Conservation (phyloP, 148 eudicot species). For the Camellia granthamiana region DNA sequence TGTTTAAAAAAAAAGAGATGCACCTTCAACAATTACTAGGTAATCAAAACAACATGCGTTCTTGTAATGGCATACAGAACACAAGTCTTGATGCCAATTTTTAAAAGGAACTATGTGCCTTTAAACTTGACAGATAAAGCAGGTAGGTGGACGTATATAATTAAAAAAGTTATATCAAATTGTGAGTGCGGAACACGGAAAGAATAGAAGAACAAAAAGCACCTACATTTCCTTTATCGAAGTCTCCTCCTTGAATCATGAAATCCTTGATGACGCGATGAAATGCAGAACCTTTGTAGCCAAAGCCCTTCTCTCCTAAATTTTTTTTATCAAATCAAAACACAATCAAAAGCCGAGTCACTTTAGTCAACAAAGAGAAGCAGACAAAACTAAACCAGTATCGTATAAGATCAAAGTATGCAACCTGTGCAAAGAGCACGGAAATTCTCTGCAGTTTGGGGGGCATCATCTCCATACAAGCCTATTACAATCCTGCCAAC, state of each 20-base stretch:
- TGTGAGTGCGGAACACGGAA: background rate
- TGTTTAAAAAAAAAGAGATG: background rate
- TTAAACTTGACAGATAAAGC: background rate
- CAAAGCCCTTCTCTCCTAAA: constrained; percentile 93
- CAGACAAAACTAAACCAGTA: background rate
- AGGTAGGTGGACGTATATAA: background rate
- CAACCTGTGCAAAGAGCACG: constrained; percentile 97
- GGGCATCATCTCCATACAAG: constrained; percentile 87
- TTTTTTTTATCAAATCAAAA: constrained; percentile 14
- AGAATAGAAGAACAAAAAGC: background rate
- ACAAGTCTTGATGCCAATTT: background rate
- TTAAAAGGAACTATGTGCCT: background rate
- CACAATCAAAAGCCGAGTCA: background rate
- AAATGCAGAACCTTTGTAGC: constrained; percentile 80
- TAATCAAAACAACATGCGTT: background rate
- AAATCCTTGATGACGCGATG: constrained; percentile 96
- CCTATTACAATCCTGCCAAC: constrained; percentile 94
- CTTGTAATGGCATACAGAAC: background rate
- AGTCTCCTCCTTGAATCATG: constrained; percentile 99
- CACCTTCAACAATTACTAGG: background rate
- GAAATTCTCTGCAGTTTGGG: constrained; percentile 88
- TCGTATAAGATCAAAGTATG: background rate
- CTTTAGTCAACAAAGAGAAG: background rate
- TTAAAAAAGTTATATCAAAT: background rate
- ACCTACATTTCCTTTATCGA: constrained; percentile 93